Conservation (phyloP, 2,329 filamentous ascomycete species). For the Helicocarpus griseus region DNA sequence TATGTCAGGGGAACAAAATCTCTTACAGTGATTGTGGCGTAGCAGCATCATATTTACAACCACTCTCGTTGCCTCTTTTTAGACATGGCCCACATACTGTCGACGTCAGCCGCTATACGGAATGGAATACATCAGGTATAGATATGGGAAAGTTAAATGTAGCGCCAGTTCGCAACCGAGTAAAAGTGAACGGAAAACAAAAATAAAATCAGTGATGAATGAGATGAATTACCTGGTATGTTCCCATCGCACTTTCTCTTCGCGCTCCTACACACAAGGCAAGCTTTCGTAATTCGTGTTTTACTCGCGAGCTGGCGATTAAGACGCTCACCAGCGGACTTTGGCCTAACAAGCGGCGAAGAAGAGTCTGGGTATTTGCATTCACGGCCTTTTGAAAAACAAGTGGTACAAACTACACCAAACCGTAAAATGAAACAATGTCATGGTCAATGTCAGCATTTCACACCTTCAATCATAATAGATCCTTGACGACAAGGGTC, state of each 20-base stretch:
- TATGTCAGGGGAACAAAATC: neutral
- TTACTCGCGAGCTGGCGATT: neutral
- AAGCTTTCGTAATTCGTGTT: neutral
- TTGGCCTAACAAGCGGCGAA: too few relatives aligned
- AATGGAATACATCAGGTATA: too few relatives aligned
- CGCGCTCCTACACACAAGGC: constrained; percentile 4
- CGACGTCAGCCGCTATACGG: neutral
- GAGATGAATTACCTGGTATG: constrained; percentile 4
- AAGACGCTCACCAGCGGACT: neutral
- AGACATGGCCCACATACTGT: neutral
- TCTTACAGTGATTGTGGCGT: neutral
- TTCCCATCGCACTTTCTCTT: constrained; percentile 10
- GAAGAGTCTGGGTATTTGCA: neutral
- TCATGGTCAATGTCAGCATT: neutral
- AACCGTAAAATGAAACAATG: neutral
- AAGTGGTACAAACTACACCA: neutral
- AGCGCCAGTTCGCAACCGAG: too few relatives aligned
- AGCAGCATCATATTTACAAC: neutral
- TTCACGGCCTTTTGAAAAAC: neutral
- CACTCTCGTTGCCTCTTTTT: neutral
- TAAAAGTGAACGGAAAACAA: neutral
- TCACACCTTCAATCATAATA: too few relatives aligned
- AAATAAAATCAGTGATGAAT: neutral
- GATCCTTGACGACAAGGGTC: too few relatives aligned
- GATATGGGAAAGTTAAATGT: too few relatives aligned